Conservation (phyloP, 768 basidiomycete genomes). For the Tricholoma furcatifolium region DNA sequence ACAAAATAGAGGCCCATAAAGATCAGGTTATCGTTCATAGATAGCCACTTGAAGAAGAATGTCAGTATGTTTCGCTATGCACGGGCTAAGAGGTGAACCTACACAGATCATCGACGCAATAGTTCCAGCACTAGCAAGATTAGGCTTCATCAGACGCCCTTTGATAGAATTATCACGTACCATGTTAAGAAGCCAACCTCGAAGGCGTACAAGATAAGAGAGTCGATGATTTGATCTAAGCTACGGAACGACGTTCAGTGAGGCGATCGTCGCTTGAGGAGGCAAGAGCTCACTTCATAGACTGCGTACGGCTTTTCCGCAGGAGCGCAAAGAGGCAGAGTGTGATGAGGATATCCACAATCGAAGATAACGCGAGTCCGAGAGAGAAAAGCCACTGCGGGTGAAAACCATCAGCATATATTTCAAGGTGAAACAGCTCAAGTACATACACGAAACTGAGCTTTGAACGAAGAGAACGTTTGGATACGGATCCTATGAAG, state of each 20-base stretch:
- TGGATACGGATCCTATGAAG: constrained; percentile 18
- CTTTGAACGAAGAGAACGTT: constrained; percentile 19
- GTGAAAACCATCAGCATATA: background rate
- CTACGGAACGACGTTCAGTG: constrained; percentile 16
- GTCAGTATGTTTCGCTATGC: constrained; percentile 7
- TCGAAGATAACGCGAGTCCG: constrained; percentile 40
- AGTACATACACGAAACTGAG: constrained; percentile 15
- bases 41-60: constrained; percentile 36
- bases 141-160: background rate
- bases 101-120: constrained; percentile 50
- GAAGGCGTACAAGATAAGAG: constrained; percentile 41
- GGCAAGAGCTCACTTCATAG: constrained; percentile 22
- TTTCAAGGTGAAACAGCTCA: background rate
- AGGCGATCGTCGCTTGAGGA: background rate
- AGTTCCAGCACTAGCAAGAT: constrained; percentile 37
- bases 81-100: constrained; percentile 14
- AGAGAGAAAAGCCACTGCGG: constrained; percentile 44
- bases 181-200: constrained; percentile 42
- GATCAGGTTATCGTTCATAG: constrained; percentile 36
- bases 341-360: constrained; percentile 38
- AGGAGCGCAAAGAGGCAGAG: constrained; percentile 22
- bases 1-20: constrained; percentile 41
- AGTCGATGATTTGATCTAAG: constrained; percentile 34
- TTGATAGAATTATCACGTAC: constrained; percentile 9
- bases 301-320: constrained; percentile 26